Evolutionary conservation across 1,284 basidiomycete species (phyloP), one percentile per base, ranked within the genome.

Genomic region (Peniophora sp.): DNA sequence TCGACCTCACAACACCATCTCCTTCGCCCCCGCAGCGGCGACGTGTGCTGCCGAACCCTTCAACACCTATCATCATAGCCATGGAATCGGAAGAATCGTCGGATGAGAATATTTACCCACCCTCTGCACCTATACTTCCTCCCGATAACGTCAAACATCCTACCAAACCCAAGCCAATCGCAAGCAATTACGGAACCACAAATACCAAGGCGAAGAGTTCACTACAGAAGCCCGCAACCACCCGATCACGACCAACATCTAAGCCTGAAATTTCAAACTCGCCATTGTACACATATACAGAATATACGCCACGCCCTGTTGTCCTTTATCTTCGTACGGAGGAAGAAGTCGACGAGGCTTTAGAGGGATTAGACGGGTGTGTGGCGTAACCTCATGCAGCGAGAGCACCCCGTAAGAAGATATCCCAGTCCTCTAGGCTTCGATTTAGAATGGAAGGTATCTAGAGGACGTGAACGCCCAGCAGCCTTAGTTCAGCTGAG

Each of bases 401-500:
- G 27, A 12, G 27, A 32, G 12, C 27, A 5, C 27, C 12, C 12
- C 27, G 27, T 32, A 32, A 32, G 6, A 32, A 12, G 5, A 6
- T 32, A 20, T 14, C 47, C 3, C 43, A 80, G 78, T 0, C 72
- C 81, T 10, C 50, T 83, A 9, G 81, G 79, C 2, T 77, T 83
- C 41, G 82, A 84, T 59, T 65, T 83, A 49, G 82, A 84, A 58
- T 83, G 81, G 81, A 68, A 70, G 11, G 69, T 76, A 18, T 62
- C 35, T 52, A 47, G 2, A 53, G 58, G 24, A 57, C 62, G 2
- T 55, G 52, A 27, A 50, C 63, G 71, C 35, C 65, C 68, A 22
- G 71, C 71, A 3, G 79, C 81, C 0, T 64, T 81, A 1, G 70
- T 83, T 2, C 81, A 84, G 57, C 51, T 84, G 1, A 73, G 72